phyloP scores from a whole-genome alignment of 129 eudicot genomes.

The sunflower (Helianthus annuus) region HanXRQr2.0-SUNRISE NC_035443.2:63403581-63404080 shows the following conservation, averaged over 20 bases:
- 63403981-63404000: background rate
- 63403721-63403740: background rate
- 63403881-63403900: background rate
- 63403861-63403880: background rate
- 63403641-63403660: background rate
- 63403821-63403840: background rate
- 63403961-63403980: background rate
- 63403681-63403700: background rate
- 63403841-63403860: conserved; percentile 1
- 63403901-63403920: background rate
- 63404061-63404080: background rate
- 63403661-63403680: background rate
- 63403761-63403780: background rate
- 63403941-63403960: background rate
- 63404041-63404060: conserved; percentile 6
- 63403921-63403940: background rate
- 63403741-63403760: background rate
- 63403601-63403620: conserved; percentile 93
- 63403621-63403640: conserved; percentile 50
- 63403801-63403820: background rate
- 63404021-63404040: background rate
- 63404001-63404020: background rate
- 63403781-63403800: background rate
- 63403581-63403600: conserved; percentile 92
- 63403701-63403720: background rate